phyloP scores from a whole-genome alignment of 352 stramenopile genomes.

The Phytophthora pisi region DNA sequence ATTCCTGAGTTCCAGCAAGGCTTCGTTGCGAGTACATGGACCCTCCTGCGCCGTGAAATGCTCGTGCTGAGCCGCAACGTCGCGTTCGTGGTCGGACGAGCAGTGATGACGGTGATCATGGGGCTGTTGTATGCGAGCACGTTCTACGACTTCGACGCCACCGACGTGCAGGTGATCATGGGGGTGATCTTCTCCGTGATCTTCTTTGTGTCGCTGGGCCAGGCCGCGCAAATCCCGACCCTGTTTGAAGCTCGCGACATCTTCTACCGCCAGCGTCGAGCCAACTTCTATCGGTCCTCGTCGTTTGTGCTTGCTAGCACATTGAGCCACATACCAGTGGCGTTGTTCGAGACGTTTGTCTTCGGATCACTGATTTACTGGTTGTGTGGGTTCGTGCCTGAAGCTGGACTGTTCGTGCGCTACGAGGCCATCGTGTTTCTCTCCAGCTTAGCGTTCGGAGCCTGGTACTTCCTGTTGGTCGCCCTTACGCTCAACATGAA shows the following conservation, averaged over 20 bases:
- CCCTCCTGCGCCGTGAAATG: constrained; percentile 56
- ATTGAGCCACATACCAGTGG: constrained; percentile 44
- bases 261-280: constrained; percentile 45
- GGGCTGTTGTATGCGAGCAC: constrained; percentile 49
- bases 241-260: constrained; percentile 76
- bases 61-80: constrained; percentile 52
- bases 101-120: constrained; percentile 50
- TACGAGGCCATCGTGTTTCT: constrained; percentile 53
- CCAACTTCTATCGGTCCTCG: constrained; percentile 60
- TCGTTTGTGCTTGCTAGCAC: constrained; percentile 69
- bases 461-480: constrained; percentile 57
- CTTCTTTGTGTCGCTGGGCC: constrained; percentile 76
- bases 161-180: constrained; percentile 55
- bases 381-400: constrained; percentile 61
- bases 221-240: constrained; percentile 75
- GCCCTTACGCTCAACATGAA: constrained; percentile 43
- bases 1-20: constrained; percentile 45
- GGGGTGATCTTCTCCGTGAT: constrained; percentile 83
- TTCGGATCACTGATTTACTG: constrained; percentile 87
- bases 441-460: constrained; percentile 47
- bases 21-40: constrained; percentile 35
- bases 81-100: constrained; percentile 46
- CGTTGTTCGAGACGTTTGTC: constrained; percentile 64
- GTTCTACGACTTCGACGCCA: constrained; percentile 51
- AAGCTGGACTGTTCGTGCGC: constrained; percentile 40